Percentiles rank a stretch among this genome's conserved stretches.
Conservation (phyloP, 805 yeast species). For the Kregervanrija delftensis region DNA sequence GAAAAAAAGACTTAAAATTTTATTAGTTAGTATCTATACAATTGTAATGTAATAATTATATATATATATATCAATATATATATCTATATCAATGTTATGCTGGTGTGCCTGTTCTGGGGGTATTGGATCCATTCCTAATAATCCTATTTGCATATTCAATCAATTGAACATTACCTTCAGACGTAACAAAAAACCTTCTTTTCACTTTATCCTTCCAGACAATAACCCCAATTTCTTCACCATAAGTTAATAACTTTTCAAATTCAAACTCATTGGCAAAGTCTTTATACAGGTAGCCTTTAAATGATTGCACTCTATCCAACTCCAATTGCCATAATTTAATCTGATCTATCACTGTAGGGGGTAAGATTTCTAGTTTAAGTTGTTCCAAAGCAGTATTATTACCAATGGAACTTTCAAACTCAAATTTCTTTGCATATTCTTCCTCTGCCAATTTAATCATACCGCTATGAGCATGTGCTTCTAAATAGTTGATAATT, state of each 20-base stretch:
- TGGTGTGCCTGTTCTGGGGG: constrained; percentile 8
- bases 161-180: constrained; percentile 83
- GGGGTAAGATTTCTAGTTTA: constrained; percentile 66
- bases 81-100: neutral
- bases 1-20: no score
- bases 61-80: neutral
- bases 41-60: neutral
- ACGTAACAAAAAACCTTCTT: constrained; percentile 76
- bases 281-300: constrained; percentile 84
- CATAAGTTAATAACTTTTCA: constrained; percentile 64
- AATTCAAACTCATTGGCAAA: constrained; percentile 74
- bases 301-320: constrained; percentile 82
- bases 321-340: constrained; percentile 93
- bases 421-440: constrained; percentile 59
- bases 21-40: no score
- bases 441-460: constrained; percentile 62
- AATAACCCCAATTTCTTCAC: constrained; percentile 85
- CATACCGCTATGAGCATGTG: constrained; percentile 95
- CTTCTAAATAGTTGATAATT: constrained; percentile 77
- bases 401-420: constrained; percentile 41
- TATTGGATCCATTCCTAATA: constrained; percentile 19
- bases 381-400: constrained; percentile 36
- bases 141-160: constrained; percentile 80
- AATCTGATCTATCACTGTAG: constrained; percentile 95
- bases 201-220: constrained; percentile 75